Evolutionary conservation across 1,139 yeast genomes (phyloP).

Genomic region (Geotrichum histeridarum): DNA sequence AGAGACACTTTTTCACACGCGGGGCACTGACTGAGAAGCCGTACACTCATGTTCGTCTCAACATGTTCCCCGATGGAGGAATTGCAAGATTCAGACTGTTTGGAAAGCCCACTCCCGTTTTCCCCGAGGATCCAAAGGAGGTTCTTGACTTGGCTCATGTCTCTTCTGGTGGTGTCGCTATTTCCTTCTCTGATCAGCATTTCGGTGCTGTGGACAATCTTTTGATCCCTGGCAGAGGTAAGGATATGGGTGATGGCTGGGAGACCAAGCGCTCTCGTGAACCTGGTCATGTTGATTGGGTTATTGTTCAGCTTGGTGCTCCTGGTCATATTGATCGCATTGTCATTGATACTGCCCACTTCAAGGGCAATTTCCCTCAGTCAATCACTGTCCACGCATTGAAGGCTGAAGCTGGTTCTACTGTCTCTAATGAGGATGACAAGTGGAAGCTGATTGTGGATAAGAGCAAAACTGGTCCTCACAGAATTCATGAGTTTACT

Average conservation of each 20-base stretch:
- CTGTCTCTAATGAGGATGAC: slow-evolving; percentile 39
- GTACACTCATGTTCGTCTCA: slow-evolving; percentile 74
- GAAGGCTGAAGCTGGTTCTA: slow-evolving; percentile 38
- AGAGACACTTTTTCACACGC: slow-evolving; percentile 73
- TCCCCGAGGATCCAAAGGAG: slow-evolving; percentile 45
- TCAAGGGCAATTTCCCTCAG: slow-evolving; percentile 91
- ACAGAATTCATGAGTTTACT: slow-evolving; percentile 60
- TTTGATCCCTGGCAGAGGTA: slow-evolving; percentile 87
- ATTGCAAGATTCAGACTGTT: slow-evolving; percentile 88
- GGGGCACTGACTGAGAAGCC: slow-evolving; percentile 50
- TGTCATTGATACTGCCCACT: slow-evolving; percentile 85
- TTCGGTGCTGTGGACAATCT: slow-evolving; percentile 87
- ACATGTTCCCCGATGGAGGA: slow-evolving; percentile 97
- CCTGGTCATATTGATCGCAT: slow-evolving; percentile 49
- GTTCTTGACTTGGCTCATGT: slow-evolving; percentile 75
- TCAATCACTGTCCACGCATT: slow-evolving; percentile 49
- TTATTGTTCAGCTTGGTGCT: slow-evolving; percentile 69
- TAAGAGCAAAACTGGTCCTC: slow-evolving; percentile 70
- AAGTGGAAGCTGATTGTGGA: slow-evolving; percentile 65
- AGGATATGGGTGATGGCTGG: slow-evolving; percentile 98
- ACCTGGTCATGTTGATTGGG: slow-evolving; percentile 89
- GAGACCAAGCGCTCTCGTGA: slow-evolving; percentile 87
- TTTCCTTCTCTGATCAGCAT: slow-evolving; percentile 80
- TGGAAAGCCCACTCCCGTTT: slow-evolving; percentile 70
- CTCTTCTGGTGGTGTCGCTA: slow-evolving; percentile 82